Percentiles rank a stretch among this genome's conserved stretches.
Conservation (phyloP, 2,329 filamentous ascomycete species). For the Pleoardoris graminearum region DNA sequence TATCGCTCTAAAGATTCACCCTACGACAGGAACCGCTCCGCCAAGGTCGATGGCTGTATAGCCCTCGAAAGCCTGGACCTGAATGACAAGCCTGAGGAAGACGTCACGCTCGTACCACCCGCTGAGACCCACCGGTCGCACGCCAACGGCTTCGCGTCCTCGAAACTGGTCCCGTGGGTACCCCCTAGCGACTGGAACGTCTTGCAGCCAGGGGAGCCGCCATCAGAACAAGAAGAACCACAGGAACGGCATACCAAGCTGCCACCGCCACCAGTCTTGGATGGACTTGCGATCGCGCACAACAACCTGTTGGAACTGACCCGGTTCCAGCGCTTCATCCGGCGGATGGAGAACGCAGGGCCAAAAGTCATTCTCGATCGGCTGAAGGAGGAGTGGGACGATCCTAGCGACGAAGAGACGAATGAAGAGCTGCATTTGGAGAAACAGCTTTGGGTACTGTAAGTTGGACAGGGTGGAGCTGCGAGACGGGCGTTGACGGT, state of each 20-base stretch:
- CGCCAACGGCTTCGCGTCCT: constrained; percentile 15
- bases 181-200: constrained; percentile 42
- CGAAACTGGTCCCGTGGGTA: constrained; percentile 26
- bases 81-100: constrained; percentile 17
- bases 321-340: constrained; percentile 58
- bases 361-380: constrained; percentile 58
- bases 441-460: constrained; percentile 64
- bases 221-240: constrained; percentile 5
- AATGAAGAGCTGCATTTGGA: constrained; percentile 58
- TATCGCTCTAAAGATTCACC: not conserved
- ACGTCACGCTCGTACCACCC: not conserved
- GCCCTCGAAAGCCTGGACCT: constrained; percentile 28
- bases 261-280: constrained; percentile 16
- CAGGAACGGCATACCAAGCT: constrained; percentile 23
- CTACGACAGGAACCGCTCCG: constrained; percentile 14
- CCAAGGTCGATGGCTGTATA: constrained; percentile 23
- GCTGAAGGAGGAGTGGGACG: constrained; percentile 54
- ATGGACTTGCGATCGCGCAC: constrained; percentile 22
- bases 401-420: constrained; percentile 46
- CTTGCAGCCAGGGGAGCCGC: constrained; percentile 21
- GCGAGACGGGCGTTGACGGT: not conserved
- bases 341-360: constrained; percentile 59
- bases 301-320: constrained; percentile 33
- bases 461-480: not conserved
- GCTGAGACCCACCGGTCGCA: constrained; percentile 15